phyloP scores from a whole-genome alignment of 1,284 basidiomycete genomes.

The Ceratobasidium sp. region DNA sequence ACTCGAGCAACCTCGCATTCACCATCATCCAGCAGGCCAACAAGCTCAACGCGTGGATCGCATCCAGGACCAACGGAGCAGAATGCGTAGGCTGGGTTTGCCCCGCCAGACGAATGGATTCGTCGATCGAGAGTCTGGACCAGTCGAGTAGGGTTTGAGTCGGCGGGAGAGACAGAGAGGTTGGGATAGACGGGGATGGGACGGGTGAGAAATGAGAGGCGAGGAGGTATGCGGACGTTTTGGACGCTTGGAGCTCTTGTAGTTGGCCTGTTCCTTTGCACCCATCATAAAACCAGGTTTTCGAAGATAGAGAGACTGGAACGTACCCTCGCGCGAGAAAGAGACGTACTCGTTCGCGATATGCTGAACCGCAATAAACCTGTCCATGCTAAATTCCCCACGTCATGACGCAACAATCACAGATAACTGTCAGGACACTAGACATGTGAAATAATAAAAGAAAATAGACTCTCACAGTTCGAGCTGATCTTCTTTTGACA shows the following conservation, averaged over 20 bases:
- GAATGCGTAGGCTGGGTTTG: not conserved
- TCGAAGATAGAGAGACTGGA: not conserved
- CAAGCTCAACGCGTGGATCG: constrained; percentile 32
- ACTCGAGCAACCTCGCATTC: constrained; percentile 22
- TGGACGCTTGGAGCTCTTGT: constrained; percentile 17
- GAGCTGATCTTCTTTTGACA: constrained; percentile 18
- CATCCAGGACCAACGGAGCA: constrained; percentile 25
- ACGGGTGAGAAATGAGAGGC: constrained; percentile 27
- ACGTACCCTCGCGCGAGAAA: constrained; percentile 1
- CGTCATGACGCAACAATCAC: no score
- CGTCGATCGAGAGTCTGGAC: constrained; percentile 26
- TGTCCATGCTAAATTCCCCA: not conserved
- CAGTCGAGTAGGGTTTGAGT: constrained; percentile 11
- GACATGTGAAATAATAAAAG: not conserved
- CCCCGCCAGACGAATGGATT: constrained; percentile 14
- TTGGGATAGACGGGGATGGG: no score
- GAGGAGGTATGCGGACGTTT: constrained; percentile 29
- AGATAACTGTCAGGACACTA: no score
- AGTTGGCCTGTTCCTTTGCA: not conserved
- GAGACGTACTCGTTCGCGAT: constrained; percentile 29
- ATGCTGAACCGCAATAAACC: constrained; percentile 17
- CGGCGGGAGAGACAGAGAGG: not conserved
- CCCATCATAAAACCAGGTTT: not conserved
- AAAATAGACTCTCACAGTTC: constrained; percentile 23
- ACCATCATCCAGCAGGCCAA: constrained; percentile 20